Evolutionary conservation across 2,329 filamentous ascomycete genomes (phyloP).

Genomic region (Verticillium zaregamsianum): DNA sequence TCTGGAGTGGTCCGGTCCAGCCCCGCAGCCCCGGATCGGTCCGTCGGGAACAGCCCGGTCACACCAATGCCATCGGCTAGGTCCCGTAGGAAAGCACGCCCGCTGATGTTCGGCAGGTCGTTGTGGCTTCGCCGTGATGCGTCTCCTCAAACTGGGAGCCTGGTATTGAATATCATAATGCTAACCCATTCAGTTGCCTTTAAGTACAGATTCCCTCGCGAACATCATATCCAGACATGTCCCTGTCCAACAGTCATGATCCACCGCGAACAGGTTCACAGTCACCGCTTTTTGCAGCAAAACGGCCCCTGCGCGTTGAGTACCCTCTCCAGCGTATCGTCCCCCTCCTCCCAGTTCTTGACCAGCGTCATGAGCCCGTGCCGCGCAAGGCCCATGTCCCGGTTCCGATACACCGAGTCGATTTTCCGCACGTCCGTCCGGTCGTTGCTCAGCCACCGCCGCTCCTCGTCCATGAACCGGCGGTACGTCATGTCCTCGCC

Average conservation of each 20-base stretch:
- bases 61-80: no score
- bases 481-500: slow-evolving; percentile 23
- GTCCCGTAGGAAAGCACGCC: no score
- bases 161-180: no score
- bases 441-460: slow-evolving; percentile 35
- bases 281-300: slow-evolving; percentile 13
- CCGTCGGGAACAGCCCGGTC: no score
- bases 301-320: slow-evolving; percentile 25
- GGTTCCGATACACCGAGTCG: slow-evolving; percentile 38
- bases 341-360: slow-evolving; percentile 35
- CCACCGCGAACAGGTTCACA: neutral
- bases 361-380: slow-evolving; percentile 27
- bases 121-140: no score
- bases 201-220: neutral
- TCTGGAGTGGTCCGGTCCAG: no score
- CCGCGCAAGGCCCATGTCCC: slow-evolving; percentile 31
- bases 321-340: slow-evolving; percentile 31
- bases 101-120: no score
- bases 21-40: no score
- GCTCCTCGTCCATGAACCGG: slow-evolving; percentile 29
- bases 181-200: no score
- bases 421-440: slow-evolving; percentile 34
- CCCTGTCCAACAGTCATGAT: neutral
- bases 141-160: no score
- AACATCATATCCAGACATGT: neutral